A percentile compares a stretch with the other conserved stretches of the same genome.
Conservation (phyloP, 148 eudicot genomes). For the Cornus controversa region DNA sequence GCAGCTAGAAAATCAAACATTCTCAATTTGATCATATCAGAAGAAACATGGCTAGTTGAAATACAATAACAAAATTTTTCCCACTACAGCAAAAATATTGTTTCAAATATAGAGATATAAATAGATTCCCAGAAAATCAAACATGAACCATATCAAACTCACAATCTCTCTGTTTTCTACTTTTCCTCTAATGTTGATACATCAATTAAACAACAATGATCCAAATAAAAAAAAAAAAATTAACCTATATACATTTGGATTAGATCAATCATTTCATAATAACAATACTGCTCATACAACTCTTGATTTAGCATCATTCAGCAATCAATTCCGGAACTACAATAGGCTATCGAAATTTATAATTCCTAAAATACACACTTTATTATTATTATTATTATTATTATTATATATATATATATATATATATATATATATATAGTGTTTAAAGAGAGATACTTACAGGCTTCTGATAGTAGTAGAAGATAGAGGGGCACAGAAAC, state of each 20-base stretch:
- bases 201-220: not conserved
- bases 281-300: no score
- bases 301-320: not conserved
- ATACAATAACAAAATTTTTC: no score
- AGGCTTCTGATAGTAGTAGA: constrained; percentile 81
- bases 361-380: not conserved
- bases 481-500: constrained; percentile 85
- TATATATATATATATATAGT: not conserved
- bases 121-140: not conserved
- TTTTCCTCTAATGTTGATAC: not conserved
- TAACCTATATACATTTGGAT: not conserved
- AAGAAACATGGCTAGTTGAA: no score
- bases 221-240: no score
- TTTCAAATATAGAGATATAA: no score
- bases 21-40: no score
- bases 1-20: no score
- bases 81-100: no score
- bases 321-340: not conserved
- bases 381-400: no score
- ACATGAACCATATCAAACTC: no score
- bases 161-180: no score
- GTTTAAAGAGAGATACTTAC: constrained; percentile 32
- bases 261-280: not conserved
- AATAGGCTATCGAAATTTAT: no score
- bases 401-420: not conserved